Base-by-base conservation (phyloP, 2,329 filamentous ascomycete species). In the Aureobasidium melanogenum region DNA sequence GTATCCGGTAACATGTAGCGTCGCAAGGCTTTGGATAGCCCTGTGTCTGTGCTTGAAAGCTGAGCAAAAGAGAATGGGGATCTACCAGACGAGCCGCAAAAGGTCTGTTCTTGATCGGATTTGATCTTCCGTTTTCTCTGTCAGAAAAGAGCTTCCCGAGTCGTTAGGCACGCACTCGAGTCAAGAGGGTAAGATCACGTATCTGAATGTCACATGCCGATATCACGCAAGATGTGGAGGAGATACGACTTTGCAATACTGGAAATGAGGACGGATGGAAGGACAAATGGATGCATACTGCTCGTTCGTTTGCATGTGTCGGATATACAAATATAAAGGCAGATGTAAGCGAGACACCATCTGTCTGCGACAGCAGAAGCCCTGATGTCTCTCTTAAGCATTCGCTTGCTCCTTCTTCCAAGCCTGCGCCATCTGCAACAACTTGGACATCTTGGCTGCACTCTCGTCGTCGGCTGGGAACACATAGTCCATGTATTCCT, bases 401-500 rank as follows among this genome's bases (percentile, higher is more conserved):
- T 17, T 64, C 61, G 68, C 73, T 68, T 82, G 76, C 63, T 76
- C 79, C 72, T 88, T 82, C 80, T 96, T 96, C 91, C 93, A 97
- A 67, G 86, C 85, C 73, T 91, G 87, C 62, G 93, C 92, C 83
- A 88, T 88, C 64, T 89, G 87, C 76, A 97, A 78, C 73, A 97
- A 80, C 72, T 88, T 90, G 56, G 89, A 89, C 74, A 97, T 78
- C 69, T 89, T 92, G 67, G 88, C 88, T 61, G 88, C 88, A 71
- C 90, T 88, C 76, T 90, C 85, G 73, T 97, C 92, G 77, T 97
- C 94, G 5, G 90, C 91, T 0, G 94, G 94, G 84, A 99, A 99
- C 36, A 99, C 84, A 69, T 96, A 97, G 74, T 97, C 94, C 76
- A 94, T 84, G 74, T 96, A 97, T 77, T 99, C 94, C 80, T 99